phyloP scores from a whole-genome alignment of 1,284 basidiomycete species.

The Mycena sp. region DNA sequence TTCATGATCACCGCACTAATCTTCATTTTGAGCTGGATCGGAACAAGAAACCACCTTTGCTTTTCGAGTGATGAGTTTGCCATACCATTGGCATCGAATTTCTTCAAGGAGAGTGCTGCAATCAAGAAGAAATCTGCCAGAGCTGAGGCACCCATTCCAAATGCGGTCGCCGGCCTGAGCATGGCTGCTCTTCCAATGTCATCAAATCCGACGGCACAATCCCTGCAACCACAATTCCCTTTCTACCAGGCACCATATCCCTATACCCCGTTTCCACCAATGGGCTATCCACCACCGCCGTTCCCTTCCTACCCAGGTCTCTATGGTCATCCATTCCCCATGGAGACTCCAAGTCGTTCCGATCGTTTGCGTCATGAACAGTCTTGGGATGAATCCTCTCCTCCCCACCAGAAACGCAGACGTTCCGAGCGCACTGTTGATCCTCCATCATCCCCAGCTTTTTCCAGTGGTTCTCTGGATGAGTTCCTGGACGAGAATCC shows the following conservation, averaged over 20 bases:
- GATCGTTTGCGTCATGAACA: no score
- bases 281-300: no score
- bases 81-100: background rate
- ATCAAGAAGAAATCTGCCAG: no score
- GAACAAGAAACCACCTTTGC: no score
- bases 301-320: background rate
- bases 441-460: conserved; percentile 4
- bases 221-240: no score
- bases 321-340: background rate
- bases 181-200: no score
- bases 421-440: background rate
- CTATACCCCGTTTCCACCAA: no score
- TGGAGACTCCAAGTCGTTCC: background rate
- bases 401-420: background rate
- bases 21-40: conserved; percentile 2
- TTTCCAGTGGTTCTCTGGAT: conserved; percentile 3
- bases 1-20: background rate
- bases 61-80: no score
- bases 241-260: no score
- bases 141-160: no score
- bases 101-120: background rate
- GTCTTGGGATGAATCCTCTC: conserved; percentile 7
- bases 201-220: no score
- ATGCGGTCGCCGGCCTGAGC: no score
- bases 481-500: background rate